These are phyloP conservation scores for Globisporangium emineosum DNA, from an alignment of 352 stramenopile species.

Conservation along the genomic window DNA sequence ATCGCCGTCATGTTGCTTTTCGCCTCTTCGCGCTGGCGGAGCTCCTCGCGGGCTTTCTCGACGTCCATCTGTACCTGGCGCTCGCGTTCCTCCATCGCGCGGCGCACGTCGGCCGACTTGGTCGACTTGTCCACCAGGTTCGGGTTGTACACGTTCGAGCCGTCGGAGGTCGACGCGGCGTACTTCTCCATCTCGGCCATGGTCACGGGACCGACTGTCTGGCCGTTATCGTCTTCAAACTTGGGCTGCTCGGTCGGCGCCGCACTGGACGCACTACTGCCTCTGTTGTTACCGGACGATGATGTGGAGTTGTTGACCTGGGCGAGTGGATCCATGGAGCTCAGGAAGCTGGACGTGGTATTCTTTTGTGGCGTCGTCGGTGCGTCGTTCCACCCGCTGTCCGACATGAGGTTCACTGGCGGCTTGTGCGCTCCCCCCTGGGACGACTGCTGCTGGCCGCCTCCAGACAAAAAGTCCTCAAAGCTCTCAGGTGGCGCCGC, in stretches of 20 bases:
- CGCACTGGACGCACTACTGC: neutral
- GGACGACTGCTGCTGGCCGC: slow-evolving; percentile 15
- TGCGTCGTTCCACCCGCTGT: slow-evolving; percentile 46
- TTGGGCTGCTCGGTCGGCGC: slow-evolving; percentile 42
- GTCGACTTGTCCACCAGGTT: slow-evolving; percentile 81
- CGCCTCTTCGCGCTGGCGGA: slow-evolving; percentile 68
- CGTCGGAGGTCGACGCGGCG: slow-evolving; percentile 59
- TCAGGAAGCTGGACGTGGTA: slow-evolving; percentile 49
- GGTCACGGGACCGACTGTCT: slow-evolving; percentile 79
- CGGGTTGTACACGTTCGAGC: slow-evolving; percentile 86
- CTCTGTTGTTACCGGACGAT: slow-evolving; percentile 1
- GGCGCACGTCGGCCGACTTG: slow-evolving; percentile 70
- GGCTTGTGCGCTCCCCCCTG: slow-evolving; percentile 15
- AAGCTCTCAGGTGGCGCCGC: slow-evolving; percentile 39
- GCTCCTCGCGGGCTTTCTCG: slow-evolving; percentile 67
- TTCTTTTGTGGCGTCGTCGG: slow-evolving; percentile 26
- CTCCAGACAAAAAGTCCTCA: slow-evolving; percentile 75
- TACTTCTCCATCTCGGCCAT: slow-evolving; percentile 82
- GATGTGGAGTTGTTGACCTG: slow-evolving; percentile 21
- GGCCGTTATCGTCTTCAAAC: slow-evolving; percentile 76
- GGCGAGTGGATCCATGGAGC: slow-evolving; percentile 66
- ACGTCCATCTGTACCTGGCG: slow-evolving; percentile 67
- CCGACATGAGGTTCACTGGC: slow-evolving; percentile 73
- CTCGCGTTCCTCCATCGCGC: slow-evolving; percentile 84
- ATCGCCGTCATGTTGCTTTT: slow-evolving; percentile 47